phyloP scores from a whole-genome alignment of 768 basidiomycete genomes.

The Mycena belliarum region DNA sequence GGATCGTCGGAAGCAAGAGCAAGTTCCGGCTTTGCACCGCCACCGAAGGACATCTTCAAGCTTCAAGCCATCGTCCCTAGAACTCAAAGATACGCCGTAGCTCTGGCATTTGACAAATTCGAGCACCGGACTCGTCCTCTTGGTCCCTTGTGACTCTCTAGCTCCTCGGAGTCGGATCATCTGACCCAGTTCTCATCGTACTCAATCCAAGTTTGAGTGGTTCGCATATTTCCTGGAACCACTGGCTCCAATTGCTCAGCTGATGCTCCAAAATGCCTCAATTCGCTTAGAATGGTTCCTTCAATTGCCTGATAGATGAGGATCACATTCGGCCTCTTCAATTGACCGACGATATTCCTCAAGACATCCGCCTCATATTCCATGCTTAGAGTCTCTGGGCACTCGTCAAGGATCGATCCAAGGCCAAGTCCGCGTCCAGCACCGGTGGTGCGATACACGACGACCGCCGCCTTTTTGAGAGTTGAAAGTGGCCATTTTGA shows the following conservation, averaged over 20 bases:
- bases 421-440: no score
- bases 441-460: no score
- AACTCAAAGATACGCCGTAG: no score
- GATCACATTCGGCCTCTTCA: not conserved
- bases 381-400: not conserved
- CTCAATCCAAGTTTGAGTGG: not conserved
- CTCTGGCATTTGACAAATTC: no score
- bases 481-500: not conserved
- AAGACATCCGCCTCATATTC: not conserved
- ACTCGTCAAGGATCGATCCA: not conserved
- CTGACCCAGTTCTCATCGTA: no score
- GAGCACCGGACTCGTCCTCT: no score
- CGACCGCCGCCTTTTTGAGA: not conserved
- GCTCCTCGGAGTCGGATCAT: no score
- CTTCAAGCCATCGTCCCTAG: no score
- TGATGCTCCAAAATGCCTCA: not conserved
- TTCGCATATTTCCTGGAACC: not conserved
- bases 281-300: not conserved
- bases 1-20: no score
- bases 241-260: not conserved
- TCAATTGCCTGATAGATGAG: not conserved
- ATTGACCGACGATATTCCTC: constrained; percentile 14
- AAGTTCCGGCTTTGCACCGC: no score
- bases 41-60: no score
- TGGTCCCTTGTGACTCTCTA: no score